These are phyloP conservation scores for Boletus vinaceobasis DNA, from an alignment of 768 basidiomycete genomes.

Conservation along the genomic window DNA sequence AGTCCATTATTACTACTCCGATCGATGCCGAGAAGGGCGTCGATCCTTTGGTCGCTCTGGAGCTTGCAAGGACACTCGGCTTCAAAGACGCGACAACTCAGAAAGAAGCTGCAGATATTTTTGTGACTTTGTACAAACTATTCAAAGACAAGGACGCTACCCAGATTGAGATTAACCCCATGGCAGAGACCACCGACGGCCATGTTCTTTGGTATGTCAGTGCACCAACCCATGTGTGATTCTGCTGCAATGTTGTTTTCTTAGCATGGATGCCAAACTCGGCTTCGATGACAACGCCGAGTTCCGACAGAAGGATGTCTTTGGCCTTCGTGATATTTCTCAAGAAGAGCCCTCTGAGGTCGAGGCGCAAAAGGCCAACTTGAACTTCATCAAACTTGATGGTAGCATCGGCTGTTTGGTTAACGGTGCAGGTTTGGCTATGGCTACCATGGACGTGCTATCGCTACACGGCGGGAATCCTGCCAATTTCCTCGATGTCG, in stretches of 20 bases:
- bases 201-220: constrained; percentile 84
- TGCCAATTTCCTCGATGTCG: constrained; percentile 98
- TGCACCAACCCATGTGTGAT: background rate
- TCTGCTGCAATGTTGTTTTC: background rate
- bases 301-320: constrained; percentile 92
- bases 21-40: constrained; percentile 84
- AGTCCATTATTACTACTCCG: constrained; percentile 92
- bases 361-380: constrained; percentile 91
- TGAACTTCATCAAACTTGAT: constrained; percentile 99
- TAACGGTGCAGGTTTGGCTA: constrained; percentile 97
- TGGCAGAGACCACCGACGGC: constrained; percentile 90
- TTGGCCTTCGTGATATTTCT: constrained; percentile 82
- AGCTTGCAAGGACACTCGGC: constrained; percentile 85
- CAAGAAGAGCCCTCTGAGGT: constrained; percentile 98
- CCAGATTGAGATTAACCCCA: constrained; percentile 98
- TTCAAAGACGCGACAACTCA: constrained; percentile 72
- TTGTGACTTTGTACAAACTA: constrained; percentile 90
- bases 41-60: constrained; percentile 63
- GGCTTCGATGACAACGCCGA: constrained; percentile 99
- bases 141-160: constrained; percentile 99
- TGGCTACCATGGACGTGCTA: constrained; percentile 99
- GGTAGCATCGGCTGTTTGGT: constrained; percentile 96
- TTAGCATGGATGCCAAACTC: constrained; percentile 99
- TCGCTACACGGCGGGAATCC: constrained; percentile 94
- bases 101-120: constrained; percentile 87